Evolutionary conservation across 371 early-diverging fungal genomes (phyloP).

Genomic region (Mortierella sp.): DNA sequence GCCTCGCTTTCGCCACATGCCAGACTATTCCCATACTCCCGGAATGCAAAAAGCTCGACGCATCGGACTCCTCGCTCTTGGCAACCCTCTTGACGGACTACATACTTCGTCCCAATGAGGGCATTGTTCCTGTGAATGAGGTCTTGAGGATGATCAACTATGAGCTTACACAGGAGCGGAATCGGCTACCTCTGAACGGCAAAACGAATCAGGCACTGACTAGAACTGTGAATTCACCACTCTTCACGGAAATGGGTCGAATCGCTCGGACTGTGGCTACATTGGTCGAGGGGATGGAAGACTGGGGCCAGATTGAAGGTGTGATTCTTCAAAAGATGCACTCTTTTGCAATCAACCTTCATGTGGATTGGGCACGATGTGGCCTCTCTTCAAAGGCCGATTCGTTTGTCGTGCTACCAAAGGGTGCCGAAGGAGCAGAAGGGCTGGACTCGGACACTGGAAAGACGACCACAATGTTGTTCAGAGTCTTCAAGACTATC

Average conservation of each 20-base stretch:
- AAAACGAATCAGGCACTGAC: constrained; percentile 14
- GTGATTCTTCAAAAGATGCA: constrained; percentile 27
- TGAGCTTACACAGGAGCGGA: constrained; percentile 22
- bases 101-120: constrained; percentile 35
- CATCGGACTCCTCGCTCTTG: constrained; percentile 20
- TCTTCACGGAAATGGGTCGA: constrained; percentile 50
- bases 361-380: constrained; percentile 50
- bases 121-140: constrained; percentile 37
- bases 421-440: constrained; percentile 1
- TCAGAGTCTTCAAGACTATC: constrained; percentile 45
- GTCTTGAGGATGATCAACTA: constrained; percentile 30
- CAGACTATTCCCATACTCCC: constrained; percentile 46
- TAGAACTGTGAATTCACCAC: constrained; percentile 20
- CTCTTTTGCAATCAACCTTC: constrained; percentile 44
- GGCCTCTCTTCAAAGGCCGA: constrained; percentile 25
- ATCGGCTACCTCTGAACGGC: constrained; percentile 18
- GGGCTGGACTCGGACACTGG: constrained; percentile 25
- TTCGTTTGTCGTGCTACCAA: constrained; percentile 21
- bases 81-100: constrained; percentile 24
- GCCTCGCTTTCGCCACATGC: constrained; percentile 39
- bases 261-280: constrained; percentile 41
- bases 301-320: constrained; percentile 27
- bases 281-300: constrained; percentile 29
- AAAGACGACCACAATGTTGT: constrained; percentile 27
- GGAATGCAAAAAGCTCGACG: constrained; percentile 38